These are phyloP conservation scores for Trematosphaeria pertusa DNA, from an alignment of 2,329 filamentous ascomycete species.

Conservation along the genomic window DNA sequence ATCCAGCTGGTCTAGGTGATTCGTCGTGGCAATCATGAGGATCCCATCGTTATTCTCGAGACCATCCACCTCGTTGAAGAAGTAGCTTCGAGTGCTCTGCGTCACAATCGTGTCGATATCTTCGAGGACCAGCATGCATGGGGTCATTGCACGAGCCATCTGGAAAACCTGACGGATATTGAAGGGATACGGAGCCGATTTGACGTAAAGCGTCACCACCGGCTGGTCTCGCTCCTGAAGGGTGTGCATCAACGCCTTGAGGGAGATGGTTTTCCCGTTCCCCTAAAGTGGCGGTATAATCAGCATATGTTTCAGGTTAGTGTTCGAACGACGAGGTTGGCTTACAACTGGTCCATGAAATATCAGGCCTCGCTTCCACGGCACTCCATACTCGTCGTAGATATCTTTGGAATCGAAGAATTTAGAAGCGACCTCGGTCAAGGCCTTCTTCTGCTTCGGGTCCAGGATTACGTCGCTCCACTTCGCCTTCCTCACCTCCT, in stretches of 20 bases:
- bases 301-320: no score
- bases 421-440: constrained; percentile 49
- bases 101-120: constrained; percentile 51
- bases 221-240: constrained; percentile 47
- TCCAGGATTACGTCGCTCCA: constrained; percentile 59
- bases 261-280: constrained; percentile 55
- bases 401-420: constrained; percentile 48
- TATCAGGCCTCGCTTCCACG: constrained; percentile 57
- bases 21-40: constrained; percentile 52
- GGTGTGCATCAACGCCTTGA: constrained; percentile 54
- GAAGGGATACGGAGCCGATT: constrained; percentile 31
- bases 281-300: no score
- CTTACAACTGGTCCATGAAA: constrained; percentile 43
- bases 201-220: constrained; percentile 35
- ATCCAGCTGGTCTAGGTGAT: constrained; percentile 48
- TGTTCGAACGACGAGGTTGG: no score
- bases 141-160: constrained; percentile 46
- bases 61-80: constrained; percentile 54
- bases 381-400: constrained; percentile 55
- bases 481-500: constrained; percentile 49
- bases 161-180: constrained; percentile 44
- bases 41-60: constrained; percentile 51
- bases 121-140: constrained; percentile 51
- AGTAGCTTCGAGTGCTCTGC: constrained; percentile 45
- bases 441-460: constrained; percentile 51